Evolutionary conservation across 2,329 filamentous ascomycete species (phyloP), one percentile per base, ranked within the genome.

Genomic region (Boeremia lycopersici): DNA sequence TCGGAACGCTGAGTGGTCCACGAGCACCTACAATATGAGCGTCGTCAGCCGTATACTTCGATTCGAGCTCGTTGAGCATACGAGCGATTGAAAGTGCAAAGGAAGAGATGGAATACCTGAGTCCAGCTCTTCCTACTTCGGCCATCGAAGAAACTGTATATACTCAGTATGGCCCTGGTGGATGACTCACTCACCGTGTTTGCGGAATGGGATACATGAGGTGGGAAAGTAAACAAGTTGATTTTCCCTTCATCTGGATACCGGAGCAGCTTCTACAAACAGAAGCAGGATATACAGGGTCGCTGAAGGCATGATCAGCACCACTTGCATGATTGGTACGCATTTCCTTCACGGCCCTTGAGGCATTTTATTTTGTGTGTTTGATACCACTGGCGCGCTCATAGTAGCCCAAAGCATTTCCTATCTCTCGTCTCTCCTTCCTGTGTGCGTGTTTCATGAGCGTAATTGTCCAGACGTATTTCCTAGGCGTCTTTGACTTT

Each of bases 1-100:
- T 76, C 48, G 70, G 73, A 15, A 74, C 70, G 3, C 60, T 76
- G 38, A 63, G 62, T 9, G 71, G 69, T 25, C 70, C 67, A 38
- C 60, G 66, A 46, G 63, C 72, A n/a, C 72, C 72, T 26, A 65
- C 67, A 26, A 72, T 75, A 60, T 71, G 39, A 55, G 39, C 30
- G 26, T 4, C 29, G 15, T 15, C 36, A 40, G 3, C 25, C 15
- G 10, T 19, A 17, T 15, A 29, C 23, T 10, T 7, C 29, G 10
- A 15, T 4, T 7, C 4, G 3, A 31, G 13, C n/a, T n/a, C 23
- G n/a, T 13, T 8, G 12, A 31, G 8, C 17, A 12, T 25, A 34
- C 30, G 12, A 40, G 11, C 15, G 3, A 8, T 10, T 10, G 4
- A 43, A 1, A 34, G 19, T 8, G 30, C 28, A 25, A 33, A 9